phyloP scores from a whole-genome alignment of 2,329 filamentous ascomycete species.

The Albophoma yamanashiensis region DNA sequence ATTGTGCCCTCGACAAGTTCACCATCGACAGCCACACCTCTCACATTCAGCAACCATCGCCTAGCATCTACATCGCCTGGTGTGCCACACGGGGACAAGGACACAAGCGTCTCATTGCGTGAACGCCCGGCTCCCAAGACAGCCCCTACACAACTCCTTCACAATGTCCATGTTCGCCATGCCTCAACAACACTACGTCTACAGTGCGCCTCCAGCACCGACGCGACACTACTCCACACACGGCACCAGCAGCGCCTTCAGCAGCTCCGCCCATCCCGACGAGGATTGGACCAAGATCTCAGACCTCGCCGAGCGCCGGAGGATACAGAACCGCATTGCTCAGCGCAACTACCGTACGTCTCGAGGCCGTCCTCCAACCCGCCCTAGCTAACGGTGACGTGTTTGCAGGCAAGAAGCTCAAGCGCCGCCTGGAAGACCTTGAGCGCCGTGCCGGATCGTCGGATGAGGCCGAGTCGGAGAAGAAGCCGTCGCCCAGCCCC shows the following conservation, averaged over 20 bases:
- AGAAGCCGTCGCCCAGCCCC: constrained; percentile 21
- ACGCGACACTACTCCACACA: constrained; percentile 61
- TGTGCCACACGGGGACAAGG: background rate
- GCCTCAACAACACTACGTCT: constrained; percentile 22
- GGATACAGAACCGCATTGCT: constrained; percentile 96
- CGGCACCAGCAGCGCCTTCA: constrained; percentile 88
- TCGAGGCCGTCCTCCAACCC: too few relatives aligned
- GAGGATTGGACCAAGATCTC: constrained; percentile 99
- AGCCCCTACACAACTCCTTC: constrained; percentile 3
- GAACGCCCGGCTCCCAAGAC: background rate
- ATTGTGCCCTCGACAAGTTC: background rate
- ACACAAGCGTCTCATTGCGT: background rate
- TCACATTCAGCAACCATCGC: background rate
- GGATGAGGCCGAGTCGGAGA: constrained; percentile 35
- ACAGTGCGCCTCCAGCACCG: constrained; percentile 16
- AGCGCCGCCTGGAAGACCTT: constrained; percentile 78
- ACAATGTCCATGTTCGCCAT: constrained; percentile 26
- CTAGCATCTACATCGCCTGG: background rate
- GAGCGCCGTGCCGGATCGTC: constrained; percentile 60
- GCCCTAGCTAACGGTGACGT: background rate
- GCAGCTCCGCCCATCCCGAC: constrained; percentile 85
- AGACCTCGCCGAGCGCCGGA: constrained; percentile 82
- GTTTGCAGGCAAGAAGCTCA: constrained; percentile 72
- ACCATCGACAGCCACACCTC: background rate
- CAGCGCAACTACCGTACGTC: constrained; percentile 90